Conservation (phyloP, 1,284 basidiomycete species). For the Coriolopsis trogii region DNA sequence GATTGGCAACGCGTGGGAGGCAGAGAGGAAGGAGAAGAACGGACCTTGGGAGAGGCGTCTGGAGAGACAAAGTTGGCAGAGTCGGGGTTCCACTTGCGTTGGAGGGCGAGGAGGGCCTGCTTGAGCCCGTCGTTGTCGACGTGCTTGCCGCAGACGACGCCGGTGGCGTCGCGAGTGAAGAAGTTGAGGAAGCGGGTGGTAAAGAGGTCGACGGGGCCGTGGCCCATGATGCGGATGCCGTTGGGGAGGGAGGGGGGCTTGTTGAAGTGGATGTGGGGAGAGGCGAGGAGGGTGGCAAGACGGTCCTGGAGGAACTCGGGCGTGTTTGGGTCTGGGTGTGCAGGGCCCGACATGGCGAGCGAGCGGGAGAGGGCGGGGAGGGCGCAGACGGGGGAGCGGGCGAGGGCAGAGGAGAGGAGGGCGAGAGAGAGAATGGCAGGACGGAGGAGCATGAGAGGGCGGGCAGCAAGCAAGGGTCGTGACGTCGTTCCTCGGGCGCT, state of each 20-base stretch:
- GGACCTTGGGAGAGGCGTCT: conserved; percentile 12
- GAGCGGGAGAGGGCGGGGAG: conserved; percentile 7
- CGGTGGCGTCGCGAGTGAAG: conserved; percentile 30
- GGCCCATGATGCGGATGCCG: conserved; percentile 31
- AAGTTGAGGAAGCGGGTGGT: conserved; percentile 34
- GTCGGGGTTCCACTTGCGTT: conserved; percentile 31
- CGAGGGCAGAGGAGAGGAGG: neutral
- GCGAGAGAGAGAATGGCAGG: too few species aligned
- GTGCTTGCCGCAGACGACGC: conserved; percentile 27
- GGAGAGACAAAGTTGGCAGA: conserved; percentile 22
- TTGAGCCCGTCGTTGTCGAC: conserved; percentile 34
- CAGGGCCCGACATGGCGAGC: conserved; percentile 15
- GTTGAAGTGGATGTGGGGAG: conserved; percentile 36
- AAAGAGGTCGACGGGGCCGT: conserved; percentile 37
- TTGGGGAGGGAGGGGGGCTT: conserved; percentile 12
- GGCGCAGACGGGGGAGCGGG: neutral
- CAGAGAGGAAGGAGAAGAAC: neutral
- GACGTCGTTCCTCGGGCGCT: too few species aligned
- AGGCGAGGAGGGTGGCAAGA: conserved; percentile 30
- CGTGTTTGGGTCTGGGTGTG: conserved; percentile 12
- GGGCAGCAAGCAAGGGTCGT: too few species aligned
- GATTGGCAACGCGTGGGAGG: neutral
- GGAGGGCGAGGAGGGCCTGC: conserved; percentile 30
- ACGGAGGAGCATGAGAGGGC: too few species aligned
- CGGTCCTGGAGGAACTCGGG: conserved; percentile 31